Base-by-base conservation (phyloP, 2,329 filamentous ascomycete species). In the Lachnellula cervina region DNA sequence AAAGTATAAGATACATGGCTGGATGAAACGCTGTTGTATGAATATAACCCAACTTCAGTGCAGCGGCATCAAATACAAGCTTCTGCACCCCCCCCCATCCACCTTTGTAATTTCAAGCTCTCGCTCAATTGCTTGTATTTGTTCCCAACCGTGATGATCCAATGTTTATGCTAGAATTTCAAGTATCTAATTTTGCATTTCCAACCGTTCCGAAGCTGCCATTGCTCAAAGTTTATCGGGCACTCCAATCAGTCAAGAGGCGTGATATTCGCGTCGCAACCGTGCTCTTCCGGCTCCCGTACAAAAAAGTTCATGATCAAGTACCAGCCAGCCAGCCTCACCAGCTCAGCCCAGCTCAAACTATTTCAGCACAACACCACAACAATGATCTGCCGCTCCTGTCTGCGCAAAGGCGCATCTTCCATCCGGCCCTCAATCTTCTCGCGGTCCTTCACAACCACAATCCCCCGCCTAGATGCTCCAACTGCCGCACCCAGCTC, bases 401-500 rank as follows among this genome's bases (percentile, higher is more conserved):
- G 81, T 69, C 71, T 84, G 51, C 77, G 77, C 60, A 17, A 23
- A 25, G 19, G 73, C 59, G 74, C 72, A 56, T 72, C 59, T 3
- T 47, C 60, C 51, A 47, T 61, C 2, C 49, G 40, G 9, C 52
- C 45, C 35, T 54, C 44, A 34, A 52, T 44, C 5, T 42, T 37
- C 9, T 25, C 56, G 25, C 35, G 48, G 23, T 37, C 44, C 4
- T 58, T 54, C 56, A 40, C 56, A 16, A 49, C 37, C 67, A 65
- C 59, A 68, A 66, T 50, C 51, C 34, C 44, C 57, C 44, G 54
- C 56, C 51, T 48, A 59, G 44, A 49, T 43, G 62, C 32, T 49
- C 59, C n/a, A 55, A 50, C 57, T 16, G 19, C 57, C 45, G 32
- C 62, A 42, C 55, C 67, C 16, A 11, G 19, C 7, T 17, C 42